Conservation (phyloP, 2,329 filamentous ascomycete genomes). For the Alternaria novae-zelandiae region DNA sequence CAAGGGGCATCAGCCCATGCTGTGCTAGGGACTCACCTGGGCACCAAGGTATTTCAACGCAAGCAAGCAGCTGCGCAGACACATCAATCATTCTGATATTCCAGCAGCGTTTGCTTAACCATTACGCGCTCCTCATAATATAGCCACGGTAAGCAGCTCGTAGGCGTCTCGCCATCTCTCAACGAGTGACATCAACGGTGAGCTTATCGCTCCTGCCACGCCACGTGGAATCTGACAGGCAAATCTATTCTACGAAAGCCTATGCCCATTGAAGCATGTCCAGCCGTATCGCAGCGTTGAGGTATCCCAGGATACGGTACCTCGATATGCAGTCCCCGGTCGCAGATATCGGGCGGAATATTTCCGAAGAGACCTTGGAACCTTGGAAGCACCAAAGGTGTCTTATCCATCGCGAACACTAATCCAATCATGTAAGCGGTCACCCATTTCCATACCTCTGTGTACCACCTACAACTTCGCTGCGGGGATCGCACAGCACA, state of each 20-base stretch:
- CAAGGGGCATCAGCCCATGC: neutral
- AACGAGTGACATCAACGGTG: neutral
- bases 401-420: neutral
- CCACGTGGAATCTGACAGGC: conserved; percentile 1
- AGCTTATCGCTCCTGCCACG: conserved; percentile 1
- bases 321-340: neutral
- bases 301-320: neutral
- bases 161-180: neutral
- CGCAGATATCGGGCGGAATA: conserved; percentile 12
- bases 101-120: neutral
- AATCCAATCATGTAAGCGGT: neutral
- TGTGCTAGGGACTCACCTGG: neutral
- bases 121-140: neutral
- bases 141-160: neutral
- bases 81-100: neutral
- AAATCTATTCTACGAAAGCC: conserved; percentile 8
- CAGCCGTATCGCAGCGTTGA: conserved; percentile 9
- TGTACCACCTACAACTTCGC: too few relatives aligned
- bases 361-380: neutral
- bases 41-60: neutral
- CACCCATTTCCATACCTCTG: neutral
- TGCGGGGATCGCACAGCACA: neutral
- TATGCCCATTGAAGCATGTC: conserved; percentile 21
- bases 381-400: neutral
- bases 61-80: neutral